Conservation (phyloP, 352 stramenopile genomes). For the Phytophthora sp. region DNA sequence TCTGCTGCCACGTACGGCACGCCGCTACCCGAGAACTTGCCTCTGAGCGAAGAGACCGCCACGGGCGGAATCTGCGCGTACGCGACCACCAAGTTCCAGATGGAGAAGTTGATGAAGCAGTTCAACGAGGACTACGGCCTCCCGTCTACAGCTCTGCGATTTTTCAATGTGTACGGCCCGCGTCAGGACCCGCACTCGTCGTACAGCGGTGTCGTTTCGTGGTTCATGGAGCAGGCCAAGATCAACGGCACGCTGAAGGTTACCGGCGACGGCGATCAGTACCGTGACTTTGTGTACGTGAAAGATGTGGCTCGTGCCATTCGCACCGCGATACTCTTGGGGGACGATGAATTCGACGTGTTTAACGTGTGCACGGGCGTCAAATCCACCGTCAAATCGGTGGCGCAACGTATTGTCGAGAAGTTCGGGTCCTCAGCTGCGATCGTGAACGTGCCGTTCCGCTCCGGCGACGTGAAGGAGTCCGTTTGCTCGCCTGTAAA, state of each 20-base stretch:
- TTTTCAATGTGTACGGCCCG: conserved; percentile 88
- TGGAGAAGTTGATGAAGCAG: conserved; percentile 81
- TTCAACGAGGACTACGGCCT: conserved; percentile 76
- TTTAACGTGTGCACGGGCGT: conserved; percentile 88
- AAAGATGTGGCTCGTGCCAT: conserved; percentile 86
- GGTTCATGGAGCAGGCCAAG: conserved; percentile 89
- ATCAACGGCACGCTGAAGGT: conserved; percentile 85
- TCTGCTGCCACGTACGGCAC: conserved; percentile 81
- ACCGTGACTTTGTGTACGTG: conserved; percentile 88
- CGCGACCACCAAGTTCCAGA: conserved; percentile 85
- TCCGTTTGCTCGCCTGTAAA: conserved; percentile 79
- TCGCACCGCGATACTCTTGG: conserved; percentile 75
- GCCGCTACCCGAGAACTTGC: conserved; percentile 66
- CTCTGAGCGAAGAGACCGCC: conserved; percentile 72
- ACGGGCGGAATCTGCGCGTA: conserved; percentile 84
- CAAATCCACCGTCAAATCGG: conserved; percentile 71
- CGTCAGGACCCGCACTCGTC: conserved; percentile 84
- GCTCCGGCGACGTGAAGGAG: conserved; percentile 82
- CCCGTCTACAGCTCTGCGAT: conserved; percentile 76
- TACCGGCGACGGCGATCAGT: conserved; percentile 77
- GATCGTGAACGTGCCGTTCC: conserved; percentile 74
- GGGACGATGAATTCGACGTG: conserved; percentile 74
- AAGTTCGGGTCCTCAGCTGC: conserved; percentile 68
- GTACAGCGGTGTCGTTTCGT: conserved; percentile 85
- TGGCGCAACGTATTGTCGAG: conserved; percentile 71